Evolutionary conservation across 768 basidiomycete genomes (phyloP).

Genomic region (Trametes sanguinea): DNA sequence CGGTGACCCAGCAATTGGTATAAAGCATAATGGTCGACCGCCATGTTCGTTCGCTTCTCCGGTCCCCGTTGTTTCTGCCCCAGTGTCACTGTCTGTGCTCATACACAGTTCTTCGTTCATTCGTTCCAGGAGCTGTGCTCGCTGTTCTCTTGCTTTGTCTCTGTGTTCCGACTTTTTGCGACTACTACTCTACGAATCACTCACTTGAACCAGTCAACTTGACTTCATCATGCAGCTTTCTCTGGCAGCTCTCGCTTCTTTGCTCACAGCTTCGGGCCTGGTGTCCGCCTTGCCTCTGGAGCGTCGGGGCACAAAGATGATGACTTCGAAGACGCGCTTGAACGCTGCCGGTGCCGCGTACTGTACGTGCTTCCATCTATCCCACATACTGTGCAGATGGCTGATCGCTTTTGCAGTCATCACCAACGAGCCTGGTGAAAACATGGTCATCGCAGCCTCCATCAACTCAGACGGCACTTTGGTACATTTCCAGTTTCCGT

Average conservation of each 20-base stretch:
- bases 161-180: not conserved
- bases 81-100: not conserved
- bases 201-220: not conserved
- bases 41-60: constrained; percentile 8
- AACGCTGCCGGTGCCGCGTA: constrained; percentile 18
- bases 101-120: not conserved
- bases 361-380: constrained; percentile 4
- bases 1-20: not conserved
- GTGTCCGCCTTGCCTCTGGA: constrained; percentile 14
- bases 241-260: constrained; percentile 1
- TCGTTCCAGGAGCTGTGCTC: constrained; percentile 22
- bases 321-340: constrained; percentile 9
- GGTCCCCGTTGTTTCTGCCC: constrained; percentile 3
- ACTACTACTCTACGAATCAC: not conserved
- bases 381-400: not conserved
- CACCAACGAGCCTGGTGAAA: constrained; percentile 49
- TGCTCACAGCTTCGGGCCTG: constrained; percentile 13
- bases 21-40: not conserved
- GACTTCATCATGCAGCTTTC: constrained; percentile 13
- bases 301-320: constrained; percentile 15
- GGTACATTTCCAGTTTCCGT: constrained; percentile 29
- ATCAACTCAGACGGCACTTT: constrained; percentile 45
- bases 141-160: not conserved
- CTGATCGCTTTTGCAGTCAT: constrained; percentile 39
- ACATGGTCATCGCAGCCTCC: constrained; percentile 45